Base-by-base conservation (phyloP, 805 yeast species). In the Lipomyces oligophaga region DNA sequence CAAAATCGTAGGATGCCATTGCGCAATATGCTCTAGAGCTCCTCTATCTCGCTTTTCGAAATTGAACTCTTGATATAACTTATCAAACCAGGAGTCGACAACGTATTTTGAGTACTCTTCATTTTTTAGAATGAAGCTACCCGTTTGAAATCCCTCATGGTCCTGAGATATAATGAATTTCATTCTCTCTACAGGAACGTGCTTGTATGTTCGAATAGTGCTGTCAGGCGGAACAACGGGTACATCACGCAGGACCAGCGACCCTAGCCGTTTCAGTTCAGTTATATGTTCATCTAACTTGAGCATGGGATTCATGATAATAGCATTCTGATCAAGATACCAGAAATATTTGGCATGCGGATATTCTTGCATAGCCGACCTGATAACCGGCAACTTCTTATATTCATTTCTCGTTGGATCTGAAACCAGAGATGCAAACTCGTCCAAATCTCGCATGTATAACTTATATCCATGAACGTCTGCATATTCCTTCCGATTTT, bases 311-410 rank as follows among this genome's bases (percentile, higher is more conserved):
- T 85, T 77, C 86, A 85, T 83, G 47, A 90, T 80, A 42, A 87
- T 66, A 0, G 90, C 79, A 59, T 82, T 79, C 47, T 55, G 51
- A 63, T 86, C 96, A 35, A 93, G 62, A 61, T 80, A 89, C 93
- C 97, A 85, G 61, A 89, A 81, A 72, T 86, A 83, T 63, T 85
- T 79, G n/a, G 96, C 84, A 38, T 81, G 72, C 1, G 97, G 97
- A 70, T 88, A 88, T 0, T 95, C 93, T 63, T 77, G 78, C 82
- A 90, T 80, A n/a, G 97, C 97, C 34, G 89, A 93, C 51, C 94
- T 75, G 62, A 86, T 64, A 33, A 81, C 64, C 46, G 77, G 75
- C 24, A 81, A 60, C 54, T 81, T 78, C 26, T 79, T 75, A 93
- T 95, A 85, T 24, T 78, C 54, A 25, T 43, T 61, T 30, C 34